Base-by-base conservation (phyloP, 768 basidiomycete genomes). In the Candolleomyces efflorescens region DNA sequence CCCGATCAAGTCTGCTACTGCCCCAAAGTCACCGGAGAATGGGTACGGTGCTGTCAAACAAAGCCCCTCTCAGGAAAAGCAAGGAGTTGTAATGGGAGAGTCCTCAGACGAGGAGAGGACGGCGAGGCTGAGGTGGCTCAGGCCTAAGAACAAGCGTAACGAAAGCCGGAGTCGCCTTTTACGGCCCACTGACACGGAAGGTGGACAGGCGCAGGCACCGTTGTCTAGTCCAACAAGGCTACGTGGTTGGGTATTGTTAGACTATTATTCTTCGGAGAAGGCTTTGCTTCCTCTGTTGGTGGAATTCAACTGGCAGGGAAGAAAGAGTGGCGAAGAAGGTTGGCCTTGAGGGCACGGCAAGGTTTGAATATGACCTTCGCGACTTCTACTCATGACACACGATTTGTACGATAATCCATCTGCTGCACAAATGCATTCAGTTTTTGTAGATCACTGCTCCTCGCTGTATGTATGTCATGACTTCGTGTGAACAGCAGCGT, bases 201-300 rank as follows among this genome's bases (percentile, higher is more conserved):
- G 52, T 45, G 46, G 5, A 5, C 2, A 20, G 20, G 24, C 26
- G 23, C 44, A 47, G 2, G 53, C 44, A 24, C 36, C 32, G 7
- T 45, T 45, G 6, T 12, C 11, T 17, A 65, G 60, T n/a, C 74
- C 71, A 38, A 76, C 79, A 15, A 72, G 80, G 63, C 73, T 93
- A 52, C 78, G 87, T 23, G 90, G 90, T 4, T 93, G 92, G 90
- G 78, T 75, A 3, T 67, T 93, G 32, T 73, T 91, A 75, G 92
- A 94, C 64, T 94, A 82, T 64, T 90, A 81, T 61, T 73, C 75
- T 5, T 52, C 50, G 12, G 79, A 87, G 54, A 88, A 89, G 2
- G 64, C 75, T 2, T 62, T 93, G 36, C 77, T 87, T 2, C 82
- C 86, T 0, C 69, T 94, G 7, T 70, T 92, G 9, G 79, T 92